Conservation (phyloP, 306 rosid genomes). For the Herpetospermum pedunculosum region DNA sequence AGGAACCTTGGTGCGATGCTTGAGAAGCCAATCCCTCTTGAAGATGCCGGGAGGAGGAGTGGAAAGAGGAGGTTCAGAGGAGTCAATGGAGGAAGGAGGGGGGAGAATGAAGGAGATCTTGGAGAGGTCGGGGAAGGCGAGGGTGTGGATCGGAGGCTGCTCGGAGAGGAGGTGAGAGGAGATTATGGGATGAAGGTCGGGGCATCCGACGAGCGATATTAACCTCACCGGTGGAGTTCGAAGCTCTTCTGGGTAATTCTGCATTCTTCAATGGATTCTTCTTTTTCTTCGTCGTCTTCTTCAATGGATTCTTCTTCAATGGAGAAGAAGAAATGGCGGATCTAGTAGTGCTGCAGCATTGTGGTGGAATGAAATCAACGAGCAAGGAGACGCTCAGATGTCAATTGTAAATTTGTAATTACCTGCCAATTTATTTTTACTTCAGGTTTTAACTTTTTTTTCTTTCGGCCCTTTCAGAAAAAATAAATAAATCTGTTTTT, state of each 20-base stretch:
- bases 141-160: conserved; percentile 84
- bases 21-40: conserved; percentile 70
- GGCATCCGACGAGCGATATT: conserved; percentile 55
- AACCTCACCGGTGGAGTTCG: conserved; percentile 84
- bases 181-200: conserved; percentile 53
- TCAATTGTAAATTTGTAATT: not conserved
- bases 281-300: not conserved
- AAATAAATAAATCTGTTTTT: too few relatives aligned
- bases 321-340: conserved; percentile 6
- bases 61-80: conserved; percentile 13
- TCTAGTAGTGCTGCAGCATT: not conserved
- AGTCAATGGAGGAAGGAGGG: conserved; percentile 14
- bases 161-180: conserved; percentile 49
- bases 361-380: not conserved
- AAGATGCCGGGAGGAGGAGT: conserved; percentile 28
- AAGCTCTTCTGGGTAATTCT: conserved; percentile 82
- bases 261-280: conserved; percentile 35
- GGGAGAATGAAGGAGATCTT: conserved; percentile 47
- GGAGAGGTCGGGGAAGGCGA: conserved; percentile 71
- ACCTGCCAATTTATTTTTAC: not conserved
- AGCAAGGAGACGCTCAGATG: not conserved
- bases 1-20: conserved; percentile 82
- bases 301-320: not conserved
- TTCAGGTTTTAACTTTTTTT: too few relatives aligned
- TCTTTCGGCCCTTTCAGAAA: too few relatives aligned